Conservation (phyloP, 768 basidiomycete genomes). For the Trametes maxima region DNA sequence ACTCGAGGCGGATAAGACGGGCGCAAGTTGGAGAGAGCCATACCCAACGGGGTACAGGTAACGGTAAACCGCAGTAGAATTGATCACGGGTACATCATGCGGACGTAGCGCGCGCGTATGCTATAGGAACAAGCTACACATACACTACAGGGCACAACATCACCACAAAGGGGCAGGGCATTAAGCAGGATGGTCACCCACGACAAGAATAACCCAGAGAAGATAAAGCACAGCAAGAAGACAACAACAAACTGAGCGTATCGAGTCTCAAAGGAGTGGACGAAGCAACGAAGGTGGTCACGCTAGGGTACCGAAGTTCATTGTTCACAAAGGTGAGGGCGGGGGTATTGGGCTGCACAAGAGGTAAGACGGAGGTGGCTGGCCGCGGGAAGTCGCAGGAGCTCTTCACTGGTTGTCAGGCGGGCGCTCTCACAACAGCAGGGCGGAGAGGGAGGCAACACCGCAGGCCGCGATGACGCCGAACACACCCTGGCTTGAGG, state of each 20-base stretch:
- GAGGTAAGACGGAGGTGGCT: not conserved
- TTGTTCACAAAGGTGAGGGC: slow-evolving; percentile 1
- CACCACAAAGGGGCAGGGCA: not conserved
- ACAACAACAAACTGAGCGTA: not conserved
- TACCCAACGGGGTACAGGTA: not conserved
- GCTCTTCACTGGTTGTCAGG: not conserved
- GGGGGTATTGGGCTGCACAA: slow-evolving; percentile 15
- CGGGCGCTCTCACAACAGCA: slow-evolving; percentile 21
- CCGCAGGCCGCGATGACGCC: slow-evolving; percentile 28
- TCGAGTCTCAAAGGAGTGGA: slow-evolving; percentile 7
- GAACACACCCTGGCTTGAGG: slow-evolving; percentile 18
- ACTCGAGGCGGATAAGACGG: not conserved
- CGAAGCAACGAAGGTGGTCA: slow-evolving; percentile 11
- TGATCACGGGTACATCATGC: slow-evolving; percentile 13
- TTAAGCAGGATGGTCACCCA: slow-evolving; percentile 5
- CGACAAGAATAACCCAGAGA: slow-evolving; percentile 1
- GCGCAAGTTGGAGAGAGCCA: not conserved
- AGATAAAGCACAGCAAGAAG: slow-evolving; percentile 2
- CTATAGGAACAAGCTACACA: slow-evolving; percentile 5
- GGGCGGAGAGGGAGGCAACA: slow-evolving; percentile 26
- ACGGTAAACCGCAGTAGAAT: not conserved
- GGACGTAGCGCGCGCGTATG: slow-evolving; percentile 14
- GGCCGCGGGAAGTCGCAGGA: not conserved
- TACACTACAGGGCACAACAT: slow-evolving; percentile 9
- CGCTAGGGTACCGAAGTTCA: slow-evolving; percentile 5